phyloP scores from a whole-genome alignment of 2,329 filamentous ascomycete genomes.

The Phialemonium atrogriseum region DNA sequence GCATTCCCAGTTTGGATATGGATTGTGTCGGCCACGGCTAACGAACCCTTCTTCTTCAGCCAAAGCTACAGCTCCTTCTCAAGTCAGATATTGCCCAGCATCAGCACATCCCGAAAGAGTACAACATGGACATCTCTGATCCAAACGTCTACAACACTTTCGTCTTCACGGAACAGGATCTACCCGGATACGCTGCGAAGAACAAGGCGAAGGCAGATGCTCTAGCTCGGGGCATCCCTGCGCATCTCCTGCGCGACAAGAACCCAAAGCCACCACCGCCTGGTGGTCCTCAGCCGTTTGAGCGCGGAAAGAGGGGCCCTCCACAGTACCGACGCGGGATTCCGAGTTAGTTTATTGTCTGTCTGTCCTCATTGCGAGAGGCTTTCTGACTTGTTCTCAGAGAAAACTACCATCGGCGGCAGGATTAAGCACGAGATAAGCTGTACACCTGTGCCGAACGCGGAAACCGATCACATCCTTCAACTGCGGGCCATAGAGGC shows the following conservation, averaged over 20 bases:
- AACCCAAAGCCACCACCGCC: too few relatives aligned
- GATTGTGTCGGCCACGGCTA: slow-evolving; percentile 11
- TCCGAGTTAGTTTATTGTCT: slow-evolving; percentile 50
- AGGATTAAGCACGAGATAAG: slow-evolving; percentile 69
- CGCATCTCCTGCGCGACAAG: slow-evolving; percentile 41
- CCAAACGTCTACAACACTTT: slow-evolving; percentile 71
- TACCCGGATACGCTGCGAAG: slow-evolving; percentile 64
- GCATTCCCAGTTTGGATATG: too few relatives aligned
- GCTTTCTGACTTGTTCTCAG: slow-evolving; percentile 30
- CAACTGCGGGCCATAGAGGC: slow-evolving; percentile 48
- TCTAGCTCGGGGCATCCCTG: slow-evolving; percentile 49
- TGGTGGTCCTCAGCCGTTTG: too few relatives aligned
- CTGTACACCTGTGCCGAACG: slow-evolving; percentile 63
- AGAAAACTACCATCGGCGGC: slow-evolving; percentile 70
- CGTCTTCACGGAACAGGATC: slow-evolving; percentile 88
- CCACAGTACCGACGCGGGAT: slow-evolving; percentile 65
- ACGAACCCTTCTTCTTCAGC: slow-evolving; percentile 4
- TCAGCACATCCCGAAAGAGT: slow-evolving; percentile 75
- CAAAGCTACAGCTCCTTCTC: slow-evolving; percentile 58
- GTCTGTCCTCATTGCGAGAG: not conserved
- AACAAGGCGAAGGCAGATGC: slow-evolving; percentile 48
- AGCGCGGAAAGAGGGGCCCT: slow-evolving; percentile 26
- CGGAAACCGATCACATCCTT: slow-evolving; percentile 58
- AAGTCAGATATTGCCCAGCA: slow-evolving; percentile 57
- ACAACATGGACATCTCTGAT: slow-evolving; percentile 66